A percentile compares a stretch with the other conserved stretches of the same genome.
These are phyloP conservation scores for Echeveria elegans DNA, from an alignment of 164 flowering plant genomes.

Conservation along the genomic window DNA sequence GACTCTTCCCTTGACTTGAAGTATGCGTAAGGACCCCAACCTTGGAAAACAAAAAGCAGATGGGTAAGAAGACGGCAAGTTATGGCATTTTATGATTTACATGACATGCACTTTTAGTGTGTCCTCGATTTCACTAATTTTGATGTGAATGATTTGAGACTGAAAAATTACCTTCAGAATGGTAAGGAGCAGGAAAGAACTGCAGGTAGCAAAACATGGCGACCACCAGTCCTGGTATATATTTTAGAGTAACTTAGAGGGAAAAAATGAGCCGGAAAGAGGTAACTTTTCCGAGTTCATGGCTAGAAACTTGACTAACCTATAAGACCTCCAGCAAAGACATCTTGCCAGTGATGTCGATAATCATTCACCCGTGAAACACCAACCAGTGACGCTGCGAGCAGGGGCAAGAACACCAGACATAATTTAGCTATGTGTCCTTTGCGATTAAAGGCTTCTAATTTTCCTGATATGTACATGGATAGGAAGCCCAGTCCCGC, in stretches of 20 bases:
- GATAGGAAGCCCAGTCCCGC: conserved; percentile 84
- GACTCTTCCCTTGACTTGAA: neutral
- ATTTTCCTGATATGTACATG: conserved; percentile 67
- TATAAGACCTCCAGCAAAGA: conserved; percentile 72
- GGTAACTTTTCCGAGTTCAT: too few species aligned
- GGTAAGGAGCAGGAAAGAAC: conserved; percentile 77
- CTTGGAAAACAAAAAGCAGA: neutral
- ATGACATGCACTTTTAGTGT: too few species aligned
- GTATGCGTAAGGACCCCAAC: conserved; percentile 6
- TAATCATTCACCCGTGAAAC: conserved; percentile 82
- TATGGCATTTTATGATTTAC: too few species aligned
- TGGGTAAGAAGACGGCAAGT: too few species aligned
- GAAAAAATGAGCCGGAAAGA: too few species aligned
- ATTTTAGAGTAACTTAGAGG: too few species aligned
- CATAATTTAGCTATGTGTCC: conserved; percentile 86
- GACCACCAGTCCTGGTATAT: conserved; percentile 44
- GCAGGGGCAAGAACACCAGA: conserved; percentile 64
- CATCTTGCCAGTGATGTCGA: conserved; percentile 94
- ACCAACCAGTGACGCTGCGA: conserved; percentile 65
- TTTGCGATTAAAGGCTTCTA: conserved; percentile 56
- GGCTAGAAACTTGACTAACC: conserved; percentile 30
- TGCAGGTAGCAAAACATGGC: conserved; percentile 69
- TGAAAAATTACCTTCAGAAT: conserved; percentile 41
- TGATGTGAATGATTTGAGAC: neutral
- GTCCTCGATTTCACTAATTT: neutral